A percentile compares a stretch with the other conserved stretches of the same genome.
Evolutionary conservation across 805 yeast species (phyloP).

Genomic region (Saccharomycopsis olivae): DNA sequence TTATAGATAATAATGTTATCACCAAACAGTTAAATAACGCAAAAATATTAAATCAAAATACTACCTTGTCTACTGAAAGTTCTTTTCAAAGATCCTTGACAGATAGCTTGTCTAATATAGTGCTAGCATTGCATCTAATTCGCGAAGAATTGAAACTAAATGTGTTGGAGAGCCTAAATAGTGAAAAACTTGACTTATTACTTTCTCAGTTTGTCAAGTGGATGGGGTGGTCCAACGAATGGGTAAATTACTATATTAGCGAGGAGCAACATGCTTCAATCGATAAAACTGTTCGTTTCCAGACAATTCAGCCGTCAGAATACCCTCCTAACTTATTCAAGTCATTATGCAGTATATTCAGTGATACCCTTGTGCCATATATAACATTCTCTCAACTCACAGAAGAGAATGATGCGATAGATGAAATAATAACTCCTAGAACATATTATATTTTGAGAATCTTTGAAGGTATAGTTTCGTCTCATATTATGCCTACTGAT

Average conservation of each 20-base stretch:
- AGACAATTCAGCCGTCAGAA: conserved; percentile 33
- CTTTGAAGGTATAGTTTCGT: conserved; percentile 52
- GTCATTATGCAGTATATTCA: conserved; percentile 43
- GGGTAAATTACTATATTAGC: conserved; percentile 54
- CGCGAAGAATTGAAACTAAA: conserved; percentile 67
- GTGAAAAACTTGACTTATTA: conserved; percentile 37
- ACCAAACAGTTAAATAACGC: conserved; percentile 1
- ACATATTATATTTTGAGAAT: conserved; percentile 47
- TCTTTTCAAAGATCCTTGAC: conserved; percentile 25
- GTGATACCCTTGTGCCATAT: conserved; percentile 37
- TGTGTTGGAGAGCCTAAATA: conserved; percentile 29
- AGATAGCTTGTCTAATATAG: conserved; percentile 52
- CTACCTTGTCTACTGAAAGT: conserved; percentile 6
- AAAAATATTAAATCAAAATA: conserved; percentile 1
- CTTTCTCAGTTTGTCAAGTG: conserved; percentile 52
- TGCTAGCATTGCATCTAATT: conserved; percentile 60
- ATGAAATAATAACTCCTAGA: conserved; percentile 54
- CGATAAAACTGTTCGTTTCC: conserved; percentile 18
- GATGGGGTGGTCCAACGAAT: conserved; percentile 64
- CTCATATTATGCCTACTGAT: conserved; percentile 39
- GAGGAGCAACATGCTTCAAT: too few species aligned
- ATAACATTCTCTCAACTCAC: conserved; percentile 57
- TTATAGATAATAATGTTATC: conserved; percentile 7
- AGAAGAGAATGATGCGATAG: conserved; percentile 50
- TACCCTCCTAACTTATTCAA: conserved; percentile 52